Base-by-base conservation (phyloP, 257 asterid genomes). In the Coffea canephora region DNA sequence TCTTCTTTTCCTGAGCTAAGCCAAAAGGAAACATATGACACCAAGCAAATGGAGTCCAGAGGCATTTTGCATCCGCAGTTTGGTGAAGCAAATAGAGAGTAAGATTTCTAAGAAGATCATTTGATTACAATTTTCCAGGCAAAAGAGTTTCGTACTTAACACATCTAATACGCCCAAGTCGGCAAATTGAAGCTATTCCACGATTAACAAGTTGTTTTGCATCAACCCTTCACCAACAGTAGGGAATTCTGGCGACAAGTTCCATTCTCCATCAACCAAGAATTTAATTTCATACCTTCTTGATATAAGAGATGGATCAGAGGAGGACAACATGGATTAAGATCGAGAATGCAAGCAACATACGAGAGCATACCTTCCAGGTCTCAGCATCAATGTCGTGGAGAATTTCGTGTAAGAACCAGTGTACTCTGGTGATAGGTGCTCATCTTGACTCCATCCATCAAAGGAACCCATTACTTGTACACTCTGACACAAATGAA, bases 401-500 rank as follows among this genome's bases (percentile, higher is more conserved):
- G 97, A 90, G 87, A 93, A 95, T 61, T 84, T 85, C 52, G 96
- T 79, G 75, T 85, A 85, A 19, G 92, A 87, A 85, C 92, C 97
- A 9, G 89, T 87, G 77, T 92, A 95, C 81, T 93, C 97, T 1
- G 92, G 93, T 50, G 98, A 93, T 62, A 95, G 85, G 74, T 91
- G 84, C 82, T 95, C 99, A 73, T 97, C 98, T 87, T 84, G 85
- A 77, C 87, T 89, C 99, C 99, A 95, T 52, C 96, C 93, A 80
- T 95, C 95, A 77, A 93, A 95, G 19, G 98, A 95, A 39, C 98
- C 98, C 97, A 95, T 91, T 61, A 95, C 96, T 90, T 92, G 94
- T 80, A 95, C 98, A 71, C 92, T 91, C 98, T 31, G 83, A 76
- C 78, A 80, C 75, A 16, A 39, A 83, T 48, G 27, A 74, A 75